Evolutionary conservation across 805 yeast species (phyloP).

Genomic region (Torulaspora gathmanii): DNA sequence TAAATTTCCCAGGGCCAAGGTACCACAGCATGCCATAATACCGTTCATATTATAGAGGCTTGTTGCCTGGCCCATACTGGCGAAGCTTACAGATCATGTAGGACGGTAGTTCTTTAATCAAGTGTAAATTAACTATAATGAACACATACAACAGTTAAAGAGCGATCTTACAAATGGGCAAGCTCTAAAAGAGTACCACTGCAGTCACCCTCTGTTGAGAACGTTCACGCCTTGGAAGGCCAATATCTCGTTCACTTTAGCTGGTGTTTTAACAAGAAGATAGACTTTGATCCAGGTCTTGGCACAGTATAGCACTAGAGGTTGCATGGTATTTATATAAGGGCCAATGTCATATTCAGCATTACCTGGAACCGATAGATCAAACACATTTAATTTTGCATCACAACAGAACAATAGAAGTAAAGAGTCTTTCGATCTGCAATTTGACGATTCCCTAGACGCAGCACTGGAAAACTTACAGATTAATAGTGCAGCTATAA

Average conservation of each 20-base stretch:
- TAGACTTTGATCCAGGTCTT: neutral
- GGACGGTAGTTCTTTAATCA: too few relatives aligned
- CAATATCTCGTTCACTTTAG: too few relatives aligned
- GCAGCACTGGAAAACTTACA: constrained; percentile 55
- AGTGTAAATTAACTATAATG: neutral
- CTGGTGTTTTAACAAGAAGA: neutral
- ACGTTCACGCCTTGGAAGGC: too few relatives aligned
- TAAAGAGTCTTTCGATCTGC: constrained; percentile 51
- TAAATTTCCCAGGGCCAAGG: constrained; percentile 20
- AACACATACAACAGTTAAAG: too few relatives aligned
- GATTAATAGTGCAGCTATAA: constrained; percentile 37
- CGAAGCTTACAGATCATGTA: too few relatives aligned
- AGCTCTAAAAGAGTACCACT: too few relatives aligned
- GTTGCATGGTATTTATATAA: neutral
- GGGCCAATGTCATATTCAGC: constrained; percentile 26
- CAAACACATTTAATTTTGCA: constrained; percentile 8
- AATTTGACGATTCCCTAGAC: constrained; percentile 60
- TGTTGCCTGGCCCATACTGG: neutral
- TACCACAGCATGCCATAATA: constrained; percentile 21
- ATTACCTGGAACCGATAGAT: constrained; percentile 17
- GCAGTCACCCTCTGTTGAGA: too few relatives aligned
- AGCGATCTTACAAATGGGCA: too few relatives aligned
- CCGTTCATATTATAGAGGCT: constrained; percentile 15
- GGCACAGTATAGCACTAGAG: neutral
- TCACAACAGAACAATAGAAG: constrained; percentile 22